A percentile compares a stretch with the other conserved stretches of the same genome.
phyloP scores from a whole-genome alignment of 768 basidiomycete species.

The Mycena belliarum region DNA sequence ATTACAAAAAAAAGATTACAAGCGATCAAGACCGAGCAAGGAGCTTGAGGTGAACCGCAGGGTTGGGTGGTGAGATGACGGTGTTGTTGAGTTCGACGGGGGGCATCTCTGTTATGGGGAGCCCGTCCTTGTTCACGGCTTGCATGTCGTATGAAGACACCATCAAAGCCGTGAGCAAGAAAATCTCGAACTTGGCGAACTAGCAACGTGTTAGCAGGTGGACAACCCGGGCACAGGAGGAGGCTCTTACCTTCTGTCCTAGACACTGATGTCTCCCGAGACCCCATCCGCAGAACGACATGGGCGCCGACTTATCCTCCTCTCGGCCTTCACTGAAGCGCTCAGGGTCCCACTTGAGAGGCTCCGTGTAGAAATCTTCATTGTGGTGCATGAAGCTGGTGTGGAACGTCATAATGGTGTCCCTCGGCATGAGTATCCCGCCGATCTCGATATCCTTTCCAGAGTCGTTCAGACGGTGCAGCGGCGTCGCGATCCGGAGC shows the following conservation, averaged over 20 bases:
- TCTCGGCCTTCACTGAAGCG: neutral
- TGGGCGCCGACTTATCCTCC: conserved; percentile 1
- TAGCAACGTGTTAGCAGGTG: neutral
- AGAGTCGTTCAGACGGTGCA: conserved; percentile 12
- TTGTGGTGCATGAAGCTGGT: conserved; percentile 8
- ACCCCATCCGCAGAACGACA: conserved; percentile 2
- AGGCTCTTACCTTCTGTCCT: neutral
- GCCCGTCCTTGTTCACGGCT: neutral
- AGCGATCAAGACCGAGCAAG: neutral
- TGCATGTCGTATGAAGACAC: conserved; percentile 4
- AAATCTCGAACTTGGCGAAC: conserved; percentile 11
- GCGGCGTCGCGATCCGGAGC: conserved; percentile 1
- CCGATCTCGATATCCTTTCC: conserved; percentile 2
- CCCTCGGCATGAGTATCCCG: neutral
- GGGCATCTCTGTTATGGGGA: neutral
- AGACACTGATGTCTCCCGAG: conserved; percentile 4
- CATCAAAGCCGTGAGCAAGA: conserved; percentile 1
- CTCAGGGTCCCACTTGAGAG: neutral
- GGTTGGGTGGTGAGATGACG: conserved; percentile 2
- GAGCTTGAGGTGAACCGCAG: neutral
- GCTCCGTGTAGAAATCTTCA: neutral
- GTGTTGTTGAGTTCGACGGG: conserved; percentile 3
- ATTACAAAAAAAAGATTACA: too few relatives aligned
- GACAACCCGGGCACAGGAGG: neutral
- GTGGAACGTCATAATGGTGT: conserved; percentile 1